These are phyloP conservation scores for Mucuna pruriens DNA, from an alignment of 306 rosid genomes.

Conservation along the genomic window DNA sequence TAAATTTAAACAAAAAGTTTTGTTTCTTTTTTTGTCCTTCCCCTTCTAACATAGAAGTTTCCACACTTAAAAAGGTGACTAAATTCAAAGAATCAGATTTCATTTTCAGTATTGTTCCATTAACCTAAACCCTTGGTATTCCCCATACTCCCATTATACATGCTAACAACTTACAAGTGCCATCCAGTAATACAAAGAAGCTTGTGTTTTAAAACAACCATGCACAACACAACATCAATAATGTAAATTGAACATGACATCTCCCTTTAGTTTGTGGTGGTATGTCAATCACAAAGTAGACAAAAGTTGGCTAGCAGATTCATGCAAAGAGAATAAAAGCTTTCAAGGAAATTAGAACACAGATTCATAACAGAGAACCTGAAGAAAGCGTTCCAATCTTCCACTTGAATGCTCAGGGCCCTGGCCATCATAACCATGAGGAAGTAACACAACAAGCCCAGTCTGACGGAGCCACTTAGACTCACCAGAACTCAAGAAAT, in stretches of 20 bases:
- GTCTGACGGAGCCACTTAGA: constrained; percentile 97
- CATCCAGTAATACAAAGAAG: background rate
- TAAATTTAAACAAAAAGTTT: background rate
- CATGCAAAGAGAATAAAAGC: constrained; percentile 1
- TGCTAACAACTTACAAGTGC: background rate
- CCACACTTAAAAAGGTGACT: background rate
- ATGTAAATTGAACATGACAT: background rate
- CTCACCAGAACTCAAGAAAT: constrained; percentile 92
- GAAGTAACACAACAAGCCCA: constrained; percentile 89
- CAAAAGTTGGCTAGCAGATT: background rate
- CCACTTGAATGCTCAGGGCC: constrained; percentile 99
- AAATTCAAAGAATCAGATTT: background rate
- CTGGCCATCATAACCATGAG: constrained; percentile 97
- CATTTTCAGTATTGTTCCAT: background rate
- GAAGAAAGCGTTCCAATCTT: constrained; percentile 90
- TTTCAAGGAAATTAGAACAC: constrained; percentile 24
- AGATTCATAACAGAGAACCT: constrained; percentile 53
- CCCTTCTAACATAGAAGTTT: background rate
- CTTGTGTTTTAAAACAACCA: background rate
- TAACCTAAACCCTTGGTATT: background rate
- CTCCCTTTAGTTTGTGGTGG: background rate
- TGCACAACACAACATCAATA: background rate
- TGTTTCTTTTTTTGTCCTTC: background rate
- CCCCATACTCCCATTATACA: background rate
- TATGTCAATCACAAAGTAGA: constrained; percentile 1